These are phyloP conservation scores for Pichia manshurica DNA, from an alignment of 805 yeast genomes.

Conservation along the genomic window DNA sequence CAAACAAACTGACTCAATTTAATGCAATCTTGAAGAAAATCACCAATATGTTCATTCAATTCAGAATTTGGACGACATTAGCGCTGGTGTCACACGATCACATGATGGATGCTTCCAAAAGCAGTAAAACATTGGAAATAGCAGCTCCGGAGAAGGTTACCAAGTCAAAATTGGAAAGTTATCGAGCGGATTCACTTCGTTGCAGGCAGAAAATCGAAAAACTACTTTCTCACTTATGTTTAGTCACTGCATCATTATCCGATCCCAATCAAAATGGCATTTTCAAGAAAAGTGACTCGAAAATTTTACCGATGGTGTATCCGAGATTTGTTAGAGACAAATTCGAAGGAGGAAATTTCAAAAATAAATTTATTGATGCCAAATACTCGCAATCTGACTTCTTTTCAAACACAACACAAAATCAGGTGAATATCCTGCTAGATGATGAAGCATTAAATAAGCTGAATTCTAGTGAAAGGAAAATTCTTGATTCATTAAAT, in stretches of 20 bases:
- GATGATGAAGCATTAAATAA: constrained; percentile 42
- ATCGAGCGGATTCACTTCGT: background rate
- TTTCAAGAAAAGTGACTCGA: constrained; percentile 11
- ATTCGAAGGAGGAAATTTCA: constrained; percentile 77
- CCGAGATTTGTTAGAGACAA: constrained; percentile 63
- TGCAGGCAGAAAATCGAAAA: constrained; percentile 5
- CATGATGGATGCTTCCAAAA: background rate
- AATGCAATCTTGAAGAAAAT: constrained; percentile 47
- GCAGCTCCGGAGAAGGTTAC: background rate
- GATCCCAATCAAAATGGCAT: background rate
- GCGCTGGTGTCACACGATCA: constrained; percentile 2
- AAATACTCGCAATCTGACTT: constrained; percentile 25
- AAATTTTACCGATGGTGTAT: constrained; percentile 53
- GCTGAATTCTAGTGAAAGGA: constrained; percentile 33
- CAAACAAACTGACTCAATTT: constrained; percentile 42
- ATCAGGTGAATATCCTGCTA: constrained; percentile 37
- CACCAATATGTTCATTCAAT: constrained; percentile 51
- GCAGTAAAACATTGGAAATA: background rate
- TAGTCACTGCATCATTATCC: background rate
- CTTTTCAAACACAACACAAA: constrained; percentile 20
- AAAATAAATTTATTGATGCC: constrained; percentile 52
- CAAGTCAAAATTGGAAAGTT: background rate
- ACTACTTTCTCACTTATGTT: background rate
- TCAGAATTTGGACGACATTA: constrained; percentile 43
- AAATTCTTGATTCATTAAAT: constrained; percentile 34